phyloP scores from a whole-genome alignment of 2,329 filamentous ascomycete genomes.

The Nemania diffusa region DNA sequence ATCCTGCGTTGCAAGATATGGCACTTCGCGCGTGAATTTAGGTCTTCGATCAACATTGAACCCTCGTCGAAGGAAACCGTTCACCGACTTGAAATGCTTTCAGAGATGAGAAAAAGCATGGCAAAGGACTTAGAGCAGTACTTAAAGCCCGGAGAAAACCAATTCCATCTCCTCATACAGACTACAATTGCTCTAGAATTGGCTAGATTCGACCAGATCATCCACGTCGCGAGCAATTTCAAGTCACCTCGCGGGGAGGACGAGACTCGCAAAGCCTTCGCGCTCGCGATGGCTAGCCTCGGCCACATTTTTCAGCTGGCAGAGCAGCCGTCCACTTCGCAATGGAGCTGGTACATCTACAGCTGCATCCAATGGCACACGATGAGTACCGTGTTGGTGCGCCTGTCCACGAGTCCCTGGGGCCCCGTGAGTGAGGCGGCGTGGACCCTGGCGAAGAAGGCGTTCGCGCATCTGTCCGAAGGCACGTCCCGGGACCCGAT shows the following conservation, averaged over 20 bases:
- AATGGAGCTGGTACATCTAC: constrained; percentile 20
- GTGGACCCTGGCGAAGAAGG: constrained; percentile 24
- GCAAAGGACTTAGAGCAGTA: constrained; percentile 18
- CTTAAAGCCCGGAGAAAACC: background rate
- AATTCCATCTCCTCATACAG: constrained; percentile 14
- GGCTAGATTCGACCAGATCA: constrained; percentile 18
- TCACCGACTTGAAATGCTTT: background rate
- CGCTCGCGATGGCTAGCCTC: constrained; percentile 21
- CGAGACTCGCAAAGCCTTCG: constrained; percentile 4
- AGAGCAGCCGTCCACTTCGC: constrained; percentile 10
- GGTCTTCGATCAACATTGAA: constrained; percentile 10
- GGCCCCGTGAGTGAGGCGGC: constrained; percentile 13
- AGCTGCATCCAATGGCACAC: constrained; percentile 21
- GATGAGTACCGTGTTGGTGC: constrained; percentile 22
- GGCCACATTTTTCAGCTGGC: constrained; percentile 17
- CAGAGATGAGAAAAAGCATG: constrained; percentile 19
- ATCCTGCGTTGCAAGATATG: constrained; percentile 25
- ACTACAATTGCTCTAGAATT: constrained; percentile 14
- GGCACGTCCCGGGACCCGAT: constrained; percentile 20
- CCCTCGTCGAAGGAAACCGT: background rate
- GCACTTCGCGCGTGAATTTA: constrained; percentile 18
- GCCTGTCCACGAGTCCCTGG: constrained; percentile 24
- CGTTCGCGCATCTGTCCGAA: constrained; percentile 20
- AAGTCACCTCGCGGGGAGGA: constrained; percentile 3
- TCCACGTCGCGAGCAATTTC: constrained; percentile 26